phyloP scores from a whole-genome alignment of 1,284 basidiomycete genomes.

The Irpex rosettiformis region DNA sequence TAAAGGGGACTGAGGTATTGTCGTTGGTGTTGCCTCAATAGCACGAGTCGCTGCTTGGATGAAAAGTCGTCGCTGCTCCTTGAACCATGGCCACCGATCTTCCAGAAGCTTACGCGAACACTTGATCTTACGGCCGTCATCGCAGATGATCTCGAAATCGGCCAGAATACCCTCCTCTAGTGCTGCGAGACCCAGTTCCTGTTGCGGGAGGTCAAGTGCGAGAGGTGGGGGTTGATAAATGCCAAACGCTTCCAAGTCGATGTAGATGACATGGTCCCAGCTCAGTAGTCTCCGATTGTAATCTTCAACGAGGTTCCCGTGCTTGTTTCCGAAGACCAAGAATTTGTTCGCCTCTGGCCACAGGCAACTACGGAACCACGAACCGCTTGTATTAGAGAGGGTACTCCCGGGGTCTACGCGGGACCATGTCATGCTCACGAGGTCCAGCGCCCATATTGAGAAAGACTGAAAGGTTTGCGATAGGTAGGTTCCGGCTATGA shows the following conservation, averaged over 20 bases:
- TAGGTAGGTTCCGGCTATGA: constrained; percentile 88
- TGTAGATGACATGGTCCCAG: constrained; percentile 87
- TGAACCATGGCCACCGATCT: constrained; percentile 94
- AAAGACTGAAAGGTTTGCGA: constrained; percentile 88
- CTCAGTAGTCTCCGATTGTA: constrained; percentile 88
- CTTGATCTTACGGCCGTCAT: constrained; percentile 80
- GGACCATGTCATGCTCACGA: constrained; percentile 78
- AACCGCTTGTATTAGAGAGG: constrained; percentile 56
- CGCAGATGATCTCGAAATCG: constrained; percentile 90
- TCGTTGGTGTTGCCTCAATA: constrained; percentile 54
- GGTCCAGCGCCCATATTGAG: constrained; percentile 87
- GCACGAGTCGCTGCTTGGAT: constrained; percentile 50
- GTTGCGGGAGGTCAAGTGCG: constrained; percentile 67
- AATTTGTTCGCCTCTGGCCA: constrained; percentile 81
- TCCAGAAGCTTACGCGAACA: constrained; percentile 83
- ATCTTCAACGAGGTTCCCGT: constrained; percentile 86
- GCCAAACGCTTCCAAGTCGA: constrained; percentile 91
- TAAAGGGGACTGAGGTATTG: constrained; percentile 53
- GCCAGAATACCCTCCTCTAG: constrained; percentile 73
- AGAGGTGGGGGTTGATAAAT: constrained; percentile 84
- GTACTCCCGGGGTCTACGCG: constrained; percentile 82
- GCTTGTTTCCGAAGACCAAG: constrained; percentile 84
- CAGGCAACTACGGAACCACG: constrained; percentile 86
- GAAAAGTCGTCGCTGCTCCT: constrained; percentile 61
- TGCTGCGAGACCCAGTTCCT: constrained; percentile 74